phyloP scores from a whole-genome alignment of 2,329 filamentous ascomycete species.

The Colletotrichum higginsianum region DNA sequence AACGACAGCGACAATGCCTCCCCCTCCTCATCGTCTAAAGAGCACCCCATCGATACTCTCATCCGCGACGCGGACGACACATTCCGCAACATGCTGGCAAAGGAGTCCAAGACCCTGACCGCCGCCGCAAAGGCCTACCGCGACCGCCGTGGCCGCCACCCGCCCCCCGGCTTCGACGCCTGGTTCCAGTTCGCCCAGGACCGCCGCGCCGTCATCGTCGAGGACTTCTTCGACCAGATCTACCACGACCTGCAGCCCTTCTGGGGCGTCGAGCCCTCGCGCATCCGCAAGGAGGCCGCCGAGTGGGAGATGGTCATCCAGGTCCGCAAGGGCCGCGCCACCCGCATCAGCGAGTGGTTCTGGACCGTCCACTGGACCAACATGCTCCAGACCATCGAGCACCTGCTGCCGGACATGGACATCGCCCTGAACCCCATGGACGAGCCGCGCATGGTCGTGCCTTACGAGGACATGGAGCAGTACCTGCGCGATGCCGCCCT shows the following conservation, averaged over 20 bases:
- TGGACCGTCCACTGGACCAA: slow-evolving; percentile 71
- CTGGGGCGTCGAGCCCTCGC: slow-evolving; percentile 65
- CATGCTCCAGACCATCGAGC: slow-evolving; percentile 67
- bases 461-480: slow-evolving; percentile 72
- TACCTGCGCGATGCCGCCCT: slow-evolving; percentile 68
- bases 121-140: slow-evolving; percentile 63
- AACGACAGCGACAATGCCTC: neutral
- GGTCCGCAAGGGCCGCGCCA: slow-evolving; percentile 67
- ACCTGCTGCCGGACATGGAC: slow-evolving; percentile 76
- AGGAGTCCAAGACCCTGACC: slow-evolving; percentile 59
- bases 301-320: slow-evolving; percentile 75
- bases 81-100: slow-evolving; percentile 57
- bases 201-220: slow-evolving; percentile 60
- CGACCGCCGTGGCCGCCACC: slow-evolving; percentile 62
- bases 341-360: slow-evolving; percentile 68
- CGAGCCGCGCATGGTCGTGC: slow-evolving; percentile 74
- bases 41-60: slow-evolving; percentile 62
- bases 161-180: slow-evolving; percentile 63
- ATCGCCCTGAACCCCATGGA: slow-evolving; percentile 78
- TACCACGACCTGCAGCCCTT: slow-evolving; percentile 68
- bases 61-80: slow-evolving; percentile 57
- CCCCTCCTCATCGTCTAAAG: slow-evolving; percentile 5
- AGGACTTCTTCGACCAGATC: slow-evolving; percentile 68
- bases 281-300: slow-evolving; percentile 66
- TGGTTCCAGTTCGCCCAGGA: slow-evolving; percentile 63